Evolutionary conservation across 768 basidiomycete genomes (phyloP), one percentile per base, ranked within the genome.

Genomic region (Botryobasidium botryosum): DNA sequence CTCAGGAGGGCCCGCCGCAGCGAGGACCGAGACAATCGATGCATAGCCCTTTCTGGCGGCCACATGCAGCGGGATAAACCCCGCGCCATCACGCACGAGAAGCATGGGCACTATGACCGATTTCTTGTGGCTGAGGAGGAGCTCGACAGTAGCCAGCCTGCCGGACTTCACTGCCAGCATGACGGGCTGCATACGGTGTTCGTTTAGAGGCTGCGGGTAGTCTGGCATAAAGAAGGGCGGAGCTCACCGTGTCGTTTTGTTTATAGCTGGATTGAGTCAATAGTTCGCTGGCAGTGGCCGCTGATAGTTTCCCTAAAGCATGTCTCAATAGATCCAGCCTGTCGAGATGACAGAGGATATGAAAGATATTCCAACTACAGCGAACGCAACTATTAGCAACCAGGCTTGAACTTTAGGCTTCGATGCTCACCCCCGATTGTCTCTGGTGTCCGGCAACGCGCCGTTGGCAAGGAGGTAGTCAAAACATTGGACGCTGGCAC

Each of bases 281-380:
- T n/a, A n/a, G n/a, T n/a, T n/a, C n/a, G n/a, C n/a, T n/a, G n/a
- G n/a, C n/a, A n/a, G n/a, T n/a, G n/a, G n/a, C n/a, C n/a, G n/a
- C n/a, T n/a, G n/a, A n/a, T n/a, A n/a, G n/a, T n/a, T n/a, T n/a
- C n/a, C n/a, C n/a, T n/a, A n/a, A n/a, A n/a, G n/a, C n/a, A n/a
- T n/a, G n/a, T n/a, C n/a, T n/a, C n/a, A n/a, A n/a, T n/a, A n/a
- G n/a, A n/a, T n/a, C n/a, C n/a, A n/a, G n/a, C n/a, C n/a, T n/a
- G n/a, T n/a, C n/a, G n/a, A n/a, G n/a, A n/a, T n/a, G n/a, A n/a
- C 65, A 68, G 27, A 70, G 54, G 13, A 65, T 56, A 55, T 78
- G 76, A 48, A 67, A 70, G 18, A 76, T 66, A 51, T 78, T 78
- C 63, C 64, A 71, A 4, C 74, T 78, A 46, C 21, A n/a, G 37